Percentiles rank a stretch among this genome's conserved stretches.
Conservation (phyloP, 2,329 filamentous ascomycete species). For the Seiridium cupressi region DNA sequence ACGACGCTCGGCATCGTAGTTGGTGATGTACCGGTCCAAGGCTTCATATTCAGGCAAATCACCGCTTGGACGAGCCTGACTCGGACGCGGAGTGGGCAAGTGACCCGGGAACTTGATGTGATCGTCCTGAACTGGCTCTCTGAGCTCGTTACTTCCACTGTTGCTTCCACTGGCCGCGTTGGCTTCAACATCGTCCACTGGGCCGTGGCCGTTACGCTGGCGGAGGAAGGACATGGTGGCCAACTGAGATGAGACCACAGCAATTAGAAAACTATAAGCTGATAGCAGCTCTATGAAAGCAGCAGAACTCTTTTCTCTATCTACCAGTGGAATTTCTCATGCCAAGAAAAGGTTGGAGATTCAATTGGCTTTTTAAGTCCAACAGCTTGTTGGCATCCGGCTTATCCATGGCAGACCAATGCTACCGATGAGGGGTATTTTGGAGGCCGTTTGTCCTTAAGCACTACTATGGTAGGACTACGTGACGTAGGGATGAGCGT, state of each 20-base stretch:
- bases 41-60: slow-evolving; percentile 29
- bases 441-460: not conserved
- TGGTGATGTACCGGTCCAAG: slow-evolving; percentile 31
- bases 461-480: not conserved
- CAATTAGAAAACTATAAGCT: not conserved
- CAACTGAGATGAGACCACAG: not conserved
- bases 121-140: not conserved
- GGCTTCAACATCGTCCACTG: slow-evolving; percentile 4
- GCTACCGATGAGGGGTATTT: not conserved
- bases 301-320: not conserved
- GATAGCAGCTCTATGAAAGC: not conserved
- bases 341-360: not conserved
- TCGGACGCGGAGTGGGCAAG: slow-evolving; percentile 1
- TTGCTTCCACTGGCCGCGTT: not conserved
- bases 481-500: slow-evolving; percentile 1
- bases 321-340: too few species aligned
- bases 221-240: slow-evolving; percentile 2
- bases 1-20: slow-evolving; percentile 24
- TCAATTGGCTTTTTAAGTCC: slow-evolving; percentile 1
- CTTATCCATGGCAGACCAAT: not conserved
- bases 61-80: not conserved
- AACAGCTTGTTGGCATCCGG: not conserved
- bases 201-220: not conserved
- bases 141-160: not conserved
- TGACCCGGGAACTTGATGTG: slow-evolving; percentile 5